Base-by-base conservation (phyloP, 2,329 filamentous ascomycete species). In the Cladophialophora exuberans region DNA sequence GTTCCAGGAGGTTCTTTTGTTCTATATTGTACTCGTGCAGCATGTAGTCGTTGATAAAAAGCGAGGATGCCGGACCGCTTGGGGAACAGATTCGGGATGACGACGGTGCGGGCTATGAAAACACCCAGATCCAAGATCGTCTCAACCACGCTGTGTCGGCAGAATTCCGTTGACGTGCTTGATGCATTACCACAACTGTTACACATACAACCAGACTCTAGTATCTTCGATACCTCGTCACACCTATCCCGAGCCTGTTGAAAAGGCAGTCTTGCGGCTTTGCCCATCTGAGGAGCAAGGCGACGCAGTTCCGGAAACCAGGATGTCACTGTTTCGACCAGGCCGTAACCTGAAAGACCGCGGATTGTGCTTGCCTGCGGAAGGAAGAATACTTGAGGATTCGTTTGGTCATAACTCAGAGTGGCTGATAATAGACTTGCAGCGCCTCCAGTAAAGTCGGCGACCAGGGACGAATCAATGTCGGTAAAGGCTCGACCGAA, bases 241-340 rank as follows among this genome's bases (percentile, higher is more conserved):
- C 33, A 11, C 25, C 33, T 36, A 25, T 54, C 51, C 35, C 51
- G 31, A 20, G 51, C 51, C 26, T 47, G 36, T 23, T 54, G 51
- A 23, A 54, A 54, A 7, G 51, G 31, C 17, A 30, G 22, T n/a
- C 44, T 26, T 9, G 51, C 30, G 13, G 35, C 44, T 23, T 38
- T 33, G 15, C 17, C 51, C 51, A 54, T 54, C 31, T 48, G 51
- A n/a, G 51, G 51, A 1, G 51, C 51, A 11, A 54, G 25, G 6
- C 43, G 30, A n/a, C 42, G 42, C 10, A 54, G 33, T 23, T 54
- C 51, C 11, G 51, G 51, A 25, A 48, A 54, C 51, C 51, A 54
- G 15, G 42, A 30, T 2, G 43, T 54, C 13, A 54, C 28, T 1
- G 51, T 54, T 25, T 54, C 51, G 3, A 54, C 42, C 18, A 54